Conservation (phyloP, 31 red algal genomes). For the Asparagopsis taxiformis region DNA sequence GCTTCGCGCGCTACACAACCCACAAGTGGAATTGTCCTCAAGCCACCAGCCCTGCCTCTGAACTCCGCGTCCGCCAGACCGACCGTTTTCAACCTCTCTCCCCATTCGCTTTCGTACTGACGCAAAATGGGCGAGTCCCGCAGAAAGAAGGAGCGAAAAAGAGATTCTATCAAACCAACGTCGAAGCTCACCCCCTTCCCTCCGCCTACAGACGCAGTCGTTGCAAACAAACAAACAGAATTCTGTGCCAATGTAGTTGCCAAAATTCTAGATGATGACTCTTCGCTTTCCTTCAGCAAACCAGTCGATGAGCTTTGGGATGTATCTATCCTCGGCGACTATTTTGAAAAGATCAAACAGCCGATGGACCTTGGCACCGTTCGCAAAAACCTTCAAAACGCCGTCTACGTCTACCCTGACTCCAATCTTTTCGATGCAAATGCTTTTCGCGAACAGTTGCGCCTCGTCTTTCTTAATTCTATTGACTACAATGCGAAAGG, state of each 20-base stretch:
- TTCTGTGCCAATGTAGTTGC: constrained; percentile 28
- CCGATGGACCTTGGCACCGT: constrained; percentile 89
- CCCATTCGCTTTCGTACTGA: neutral
- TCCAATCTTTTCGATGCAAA: constrained; percentile 30
- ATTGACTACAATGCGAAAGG: constrained; percentile 43
- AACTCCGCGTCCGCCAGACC: neutral
- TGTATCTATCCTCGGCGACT: constrained; percentile 46
- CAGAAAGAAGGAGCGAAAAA: constrained; percentile 28
- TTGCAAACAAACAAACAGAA: constrained; percentile 18
- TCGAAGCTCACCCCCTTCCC: constrained; percentile 18
- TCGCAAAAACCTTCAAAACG: constrained; percentile 23
- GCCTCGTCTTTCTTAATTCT: constrained; percentile 52
- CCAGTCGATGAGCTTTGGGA: constrained; percentile 66
- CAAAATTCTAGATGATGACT: constrained; percentile 37
- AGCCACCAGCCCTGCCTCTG: neutral
- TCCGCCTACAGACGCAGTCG: constrained; percentile 30
- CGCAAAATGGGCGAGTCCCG: constrained; percentile 22
- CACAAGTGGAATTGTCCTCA: neutral
- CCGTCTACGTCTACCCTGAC: neutral
- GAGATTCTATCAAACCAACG: constrained; percentile 32
- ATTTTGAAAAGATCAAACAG: constrained; percentile 69
- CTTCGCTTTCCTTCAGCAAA: constrained; percentile 18
- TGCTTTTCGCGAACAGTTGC: constrained; percentile 35
- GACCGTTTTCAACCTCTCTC: neutral
- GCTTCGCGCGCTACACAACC: neutral